A percentile compares a stretch with the other conserved stretches of the same genome.
phyloP scores from a whole-genome alignment of 495 filamentous ascomycete genomes.

The Cetradonia linearis region DNA sequence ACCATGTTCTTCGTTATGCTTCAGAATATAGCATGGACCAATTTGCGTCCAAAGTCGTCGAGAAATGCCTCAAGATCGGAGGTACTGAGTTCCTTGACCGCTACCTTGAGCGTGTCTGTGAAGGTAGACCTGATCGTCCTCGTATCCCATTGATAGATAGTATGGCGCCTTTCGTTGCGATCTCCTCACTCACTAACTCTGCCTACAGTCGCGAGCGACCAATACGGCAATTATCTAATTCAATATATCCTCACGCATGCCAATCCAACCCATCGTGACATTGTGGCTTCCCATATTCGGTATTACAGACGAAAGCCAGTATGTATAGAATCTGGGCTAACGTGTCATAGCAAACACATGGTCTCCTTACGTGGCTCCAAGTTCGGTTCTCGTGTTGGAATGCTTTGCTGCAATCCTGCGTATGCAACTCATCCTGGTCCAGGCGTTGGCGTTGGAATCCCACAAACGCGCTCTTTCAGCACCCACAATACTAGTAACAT shows the following conservation, averaged over 20 bases:
- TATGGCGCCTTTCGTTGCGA: constrained; percentile 33
- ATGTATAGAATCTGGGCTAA: constrained; percentile 12
- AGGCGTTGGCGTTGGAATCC: constrained; percentile 59
- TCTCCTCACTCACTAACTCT: constrained; percentile 26
- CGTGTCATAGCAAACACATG: constrained; percentile 72
- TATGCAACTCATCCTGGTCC: constrained; percentile 77
- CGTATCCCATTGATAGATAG: constrained; percentile 96
- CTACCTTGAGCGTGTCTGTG: constrained; percentile 89
- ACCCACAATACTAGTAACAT: constrained; percentile 38
- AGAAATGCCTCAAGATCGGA: constrained; percentile 97
- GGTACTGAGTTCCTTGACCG: constrained; percentile 81
- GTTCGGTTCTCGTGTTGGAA: constrained; percentile 94
- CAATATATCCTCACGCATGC: constrained; percentile 92
- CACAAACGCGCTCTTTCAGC: constrained; percentile 47
- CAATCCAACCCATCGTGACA: constrained; percentile 74
- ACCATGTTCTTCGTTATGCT: constrained; percentile 85
- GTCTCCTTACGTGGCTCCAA: constrained; percentile 97
- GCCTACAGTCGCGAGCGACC: constrained; percentile 73
- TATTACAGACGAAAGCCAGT: constrained; percentile 25
- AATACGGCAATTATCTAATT: constrained; percentile 97
- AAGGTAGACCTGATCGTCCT: constrained; percentile 78
- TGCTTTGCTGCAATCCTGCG: constrained; percentile 95
- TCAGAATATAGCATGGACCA: constrained; percentile 98
- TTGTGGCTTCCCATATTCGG: constrained; percentile 87
- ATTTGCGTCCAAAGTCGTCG: constrained; percentile 97